Percentiles rank a stretch among this genome's conserved stretches.
Conservation (phyloP, 2,329 filamentous ascomycete species). For the Alternaria rosae region DNA sequence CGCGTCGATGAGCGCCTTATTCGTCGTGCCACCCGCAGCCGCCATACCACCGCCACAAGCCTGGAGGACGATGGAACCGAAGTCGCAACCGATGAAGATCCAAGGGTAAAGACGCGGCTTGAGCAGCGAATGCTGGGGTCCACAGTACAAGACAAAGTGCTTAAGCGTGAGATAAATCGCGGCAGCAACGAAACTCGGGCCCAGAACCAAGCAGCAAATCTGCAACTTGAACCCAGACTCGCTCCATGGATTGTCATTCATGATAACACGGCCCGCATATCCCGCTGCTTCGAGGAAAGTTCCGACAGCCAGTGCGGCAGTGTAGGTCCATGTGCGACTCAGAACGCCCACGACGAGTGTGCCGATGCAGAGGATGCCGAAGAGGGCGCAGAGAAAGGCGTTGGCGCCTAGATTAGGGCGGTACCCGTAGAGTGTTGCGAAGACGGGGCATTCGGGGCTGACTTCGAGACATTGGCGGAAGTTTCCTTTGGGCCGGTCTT, state of each 20-base stretch:
- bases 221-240: constrained; percentile 53
- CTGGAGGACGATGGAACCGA: constrained; percentile 63
- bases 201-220: constrained; percentile 54
- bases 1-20: constrained; percentile 44
- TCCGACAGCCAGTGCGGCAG: constrained; percentile 50
- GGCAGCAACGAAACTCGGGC: constrained; percentile 55
- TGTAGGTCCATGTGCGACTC: constrained; percentile 52
- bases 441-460: constrained; percentile 39
- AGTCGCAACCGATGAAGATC: constrained; percentile 65
- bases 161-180: constrained; percentile 58
- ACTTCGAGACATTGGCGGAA: constrained; percentile 35
- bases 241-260: constrained; percentile 54
- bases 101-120: constrained; percentile 58
- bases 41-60: constrained; percentile 64
- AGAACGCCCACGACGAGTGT: constrained; percentile 34
- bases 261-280: constrained; percentile 53
- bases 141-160: constrained; percentile 56
- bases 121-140: constrained; percentile 51
- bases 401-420: constrained; percentile 50
- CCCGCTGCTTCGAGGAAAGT: constrained; percentile 54
- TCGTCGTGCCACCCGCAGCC: constrained; percentile 45
- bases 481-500: constrained; percentile 29
- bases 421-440: constrained; percentile 52
- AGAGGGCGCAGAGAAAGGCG: constrained; percentile 46
- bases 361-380: constrained; percentile 26